phyloP scores from a whole-genome alignment of 1,284 basidiomycete species.

The Apiotrichum porosum region DNA sequence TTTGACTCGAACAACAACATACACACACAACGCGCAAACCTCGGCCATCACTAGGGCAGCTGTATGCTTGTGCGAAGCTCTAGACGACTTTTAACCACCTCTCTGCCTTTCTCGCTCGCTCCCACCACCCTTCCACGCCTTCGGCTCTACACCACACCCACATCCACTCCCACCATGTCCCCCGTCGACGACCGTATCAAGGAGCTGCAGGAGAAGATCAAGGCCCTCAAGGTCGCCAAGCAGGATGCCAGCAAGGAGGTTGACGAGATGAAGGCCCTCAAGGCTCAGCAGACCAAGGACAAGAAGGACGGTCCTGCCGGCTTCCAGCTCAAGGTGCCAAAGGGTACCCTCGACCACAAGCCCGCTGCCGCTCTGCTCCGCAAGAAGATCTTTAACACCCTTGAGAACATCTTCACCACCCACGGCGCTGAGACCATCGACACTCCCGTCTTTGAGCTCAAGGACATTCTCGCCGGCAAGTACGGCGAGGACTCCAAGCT shows the following conservation, averaged over 20 bases:
- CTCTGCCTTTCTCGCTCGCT: not conserved
- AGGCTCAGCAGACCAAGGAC: slow-evolving; percentile 30
- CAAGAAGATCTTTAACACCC: slow-evolving; percentile 80
- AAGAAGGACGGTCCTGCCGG: slow-evolving; percentile 50
- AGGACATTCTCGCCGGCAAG: slow-evolving; percentile 91
- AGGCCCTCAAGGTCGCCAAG: slow-evolving; percentile 44
- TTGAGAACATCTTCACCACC: slow-evolving; percentile 81
- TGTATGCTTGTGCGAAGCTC: slow-evolving; percentile 15
- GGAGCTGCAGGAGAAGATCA: slow-evolving; percentile 43
- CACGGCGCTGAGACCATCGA: slow-evolving; percentile 92
- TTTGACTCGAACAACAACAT: too few species aligned
- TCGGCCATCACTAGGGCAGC: not conserved
- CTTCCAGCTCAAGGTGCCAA: slow-evolving; percentile 36
- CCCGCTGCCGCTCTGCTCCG: slow-evolving; percentile 91
- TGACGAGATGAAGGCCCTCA: slow-evolving; percentile 46
- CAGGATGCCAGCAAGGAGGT: slow-evolving; percentile 45
- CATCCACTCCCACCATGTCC: slow-evolving; percentile 3
- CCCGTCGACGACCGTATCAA: slow-evolving; percentile 34
- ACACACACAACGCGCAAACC: too few species aligned
- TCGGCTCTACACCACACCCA: slow-evolving; percentile 1
- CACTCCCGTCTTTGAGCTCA: slow-evolving; percentile 96
- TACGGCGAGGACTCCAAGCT: slow-evolving; percentile 97
- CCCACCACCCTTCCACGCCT: not conserved
- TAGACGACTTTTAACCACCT: not conserved
- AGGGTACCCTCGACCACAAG: slow-evolving; percentile 96